phyloP scores from a whole-genome alignment of 805 yeast genomes.

The Komagataella phaffii region DNA sequence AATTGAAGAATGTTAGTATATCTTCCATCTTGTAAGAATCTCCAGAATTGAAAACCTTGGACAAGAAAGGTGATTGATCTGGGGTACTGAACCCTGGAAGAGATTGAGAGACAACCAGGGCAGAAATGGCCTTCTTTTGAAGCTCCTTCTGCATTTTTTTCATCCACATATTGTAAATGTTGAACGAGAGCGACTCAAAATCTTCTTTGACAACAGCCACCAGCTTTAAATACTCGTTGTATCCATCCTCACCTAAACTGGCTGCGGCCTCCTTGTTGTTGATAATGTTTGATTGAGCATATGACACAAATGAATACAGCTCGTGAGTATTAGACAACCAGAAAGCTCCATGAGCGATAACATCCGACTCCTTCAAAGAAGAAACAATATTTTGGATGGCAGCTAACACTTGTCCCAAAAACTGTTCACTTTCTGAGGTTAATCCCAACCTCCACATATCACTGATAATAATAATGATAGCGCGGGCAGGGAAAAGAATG shows the following conservation, averaged over 20 bases:
- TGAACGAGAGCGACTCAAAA: conserved; percentile 83
- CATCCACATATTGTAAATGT: conserved; percentile 95
- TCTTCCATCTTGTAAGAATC: conserved; percentile 89
- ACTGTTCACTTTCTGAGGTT: conserved; percentile 82
- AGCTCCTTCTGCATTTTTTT: conserved; percentile 83
- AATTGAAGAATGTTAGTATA: conserved; percentile 75
- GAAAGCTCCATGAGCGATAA: conserved; percentile 86
- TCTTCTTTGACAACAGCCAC: conserved; percentile 90
- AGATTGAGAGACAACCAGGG: conserved; percentile 87
- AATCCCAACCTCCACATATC: conserved; percentile 98
- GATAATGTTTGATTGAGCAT: conserved; percentile 85
- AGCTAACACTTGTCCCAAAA: conserved; percentile 78
- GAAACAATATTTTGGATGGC: conserved; percentile 79
- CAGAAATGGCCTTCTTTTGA: conserved; percentile 88
- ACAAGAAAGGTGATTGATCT: conserved; percentile 66
- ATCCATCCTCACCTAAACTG: conserved; percentile 84
- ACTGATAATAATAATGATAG: conserved; percentile 78
- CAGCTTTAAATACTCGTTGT: conserved; percentile 75
- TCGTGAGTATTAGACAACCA: conserved; percentile 97
- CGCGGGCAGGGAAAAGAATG: conserved; percentile 91
- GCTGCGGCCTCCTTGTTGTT: conserved; percentile 68
- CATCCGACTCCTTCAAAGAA: conserved; percentile 70
- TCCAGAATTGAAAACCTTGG: conserved; percentile 65
- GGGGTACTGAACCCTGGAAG: conserved; percentile 92
- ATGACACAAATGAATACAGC: conserved; percentile 83